Evolutionary conservation across 257 asterid species (phyloP).

Genomic region (Nicotiana attenuata): DNA sequence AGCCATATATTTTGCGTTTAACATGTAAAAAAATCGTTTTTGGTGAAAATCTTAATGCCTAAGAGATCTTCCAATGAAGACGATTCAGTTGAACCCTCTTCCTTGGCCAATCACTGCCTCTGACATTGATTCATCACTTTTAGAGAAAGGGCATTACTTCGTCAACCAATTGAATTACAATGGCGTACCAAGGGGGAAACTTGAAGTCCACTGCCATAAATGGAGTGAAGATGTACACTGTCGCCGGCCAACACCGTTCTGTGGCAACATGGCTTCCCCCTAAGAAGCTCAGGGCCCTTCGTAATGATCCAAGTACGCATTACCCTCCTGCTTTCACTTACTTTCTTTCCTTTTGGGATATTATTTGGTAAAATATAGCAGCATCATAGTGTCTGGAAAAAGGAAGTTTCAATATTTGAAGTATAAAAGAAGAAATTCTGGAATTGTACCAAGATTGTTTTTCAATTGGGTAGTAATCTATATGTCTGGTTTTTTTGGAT

Average conservation of each 20-base stretch:
- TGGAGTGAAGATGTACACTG: constrained; percentile 82
- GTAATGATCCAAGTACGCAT: constrained; percentile 62
- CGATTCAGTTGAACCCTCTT: too few species aligned
- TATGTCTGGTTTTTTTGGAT: background rate
- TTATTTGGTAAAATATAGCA: background rate
- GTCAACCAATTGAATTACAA: constrained; percentile 13
- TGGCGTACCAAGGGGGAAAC: constrained; percentile 79
- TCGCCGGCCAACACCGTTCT: constrained; percentile 60
- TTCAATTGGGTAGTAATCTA: background rate
- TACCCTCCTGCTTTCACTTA: background rate
- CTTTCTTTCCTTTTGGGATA: background rate
- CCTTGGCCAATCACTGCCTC: background rate
- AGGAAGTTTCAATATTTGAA: background rate
- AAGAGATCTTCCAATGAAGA: too few species aligned
- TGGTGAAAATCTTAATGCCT: background rate
- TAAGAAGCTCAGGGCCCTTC: constrained; percentile 78
- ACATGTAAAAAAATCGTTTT: background rate
- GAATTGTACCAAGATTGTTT: background rate
- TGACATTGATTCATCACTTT: background rate
- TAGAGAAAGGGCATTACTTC: background rate
- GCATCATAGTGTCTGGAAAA: background rate
- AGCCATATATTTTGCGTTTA: background rate
- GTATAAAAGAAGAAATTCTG: background rate
- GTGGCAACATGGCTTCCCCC: constrained; percentile 80
- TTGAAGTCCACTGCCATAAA: constrained; percentile 81